A percentile compares a stretch with the other conserved stretches of the same genome.
phyloP scores from a whole-genome alignment of 148 eudicot genomes.

The Gaultheria prostrata region DNA sequence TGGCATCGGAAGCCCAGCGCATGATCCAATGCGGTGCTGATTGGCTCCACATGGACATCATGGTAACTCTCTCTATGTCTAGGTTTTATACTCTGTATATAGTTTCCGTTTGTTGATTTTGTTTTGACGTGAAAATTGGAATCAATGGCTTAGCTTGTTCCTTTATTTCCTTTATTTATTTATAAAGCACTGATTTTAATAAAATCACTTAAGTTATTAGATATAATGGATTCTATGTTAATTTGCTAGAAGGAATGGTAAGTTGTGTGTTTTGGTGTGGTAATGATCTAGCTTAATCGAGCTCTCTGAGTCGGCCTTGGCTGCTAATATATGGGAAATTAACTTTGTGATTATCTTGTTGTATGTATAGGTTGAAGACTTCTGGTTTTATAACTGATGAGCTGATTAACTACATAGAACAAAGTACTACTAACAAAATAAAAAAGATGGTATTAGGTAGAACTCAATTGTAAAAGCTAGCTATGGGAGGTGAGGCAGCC shows the following conservation, averaged over 20 bases:
- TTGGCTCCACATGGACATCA: constrained; percentile 99
- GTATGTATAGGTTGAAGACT: background rate
- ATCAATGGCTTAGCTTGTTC: background rate
- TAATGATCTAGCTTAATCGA: constrained; percentile 2
- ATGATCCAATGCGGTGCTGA: constrained; percentile 87
- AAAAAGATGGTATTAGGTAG: background rate
- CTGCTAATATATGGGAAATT: background rate
- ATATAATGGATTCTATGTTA: background rate
- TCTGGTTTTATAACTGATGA: background rate
- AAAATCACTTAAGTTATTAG: background rate
- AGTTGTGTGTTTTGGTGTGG: background rate
- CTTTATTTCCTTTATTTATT: too few species aligned
- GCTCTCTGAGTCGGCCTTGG: background rate
- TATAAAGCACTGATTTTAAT: background rate
- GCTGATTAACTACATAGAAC: background rate
- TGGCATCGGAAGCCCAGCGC: constrained; percentile 91
- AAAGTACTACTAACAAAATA: background rate
- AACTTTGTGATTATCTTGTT: background rate
- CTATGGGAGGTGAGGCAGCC: background rate
- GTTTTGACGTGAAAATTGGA: background rate
- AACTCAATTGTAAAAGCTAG: background rate
- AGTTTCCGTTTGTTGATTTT: background rate
- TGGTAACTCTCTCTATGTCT: constrained; percentile 38
- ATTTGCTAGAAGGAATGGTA: background rate
- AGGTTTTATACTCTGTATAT: background rate